Base-by-base conservation (phyloP, 1,284 basidiomycete genomes). In the Volvariella surrecta region DNA sequence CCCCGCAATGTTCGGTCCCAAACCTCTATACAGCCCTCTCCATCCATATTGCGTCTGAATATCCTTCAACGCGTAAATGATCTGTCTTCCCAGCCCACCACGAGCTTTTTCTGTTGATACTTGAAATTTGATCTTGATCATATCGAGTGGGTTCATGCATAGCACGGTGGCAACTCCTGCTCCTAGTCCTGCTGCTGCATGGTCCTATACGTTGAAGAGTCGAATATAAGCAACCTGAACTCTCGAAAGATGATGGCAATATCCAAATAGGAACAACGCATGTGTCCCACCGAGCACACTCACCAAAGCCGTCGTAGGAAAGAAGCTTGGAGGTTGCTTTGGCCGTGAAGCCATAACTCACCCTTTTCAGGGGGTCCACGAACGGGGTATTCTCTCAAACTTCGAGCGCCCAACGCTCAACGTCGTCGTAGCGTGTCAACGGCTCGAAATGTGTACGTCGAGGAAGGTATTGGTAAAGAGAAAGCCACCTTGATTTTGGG, bases 141-240 rank as follows among this genome's bases (percentile, higher is more conserved):
- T 77, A 65, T 99, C 96, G 32, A 99, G 75, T 3, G 96, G 96
- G 61, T 99, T 94, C 91, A 99, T 96, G 63, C 90, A 93, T 31
- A 98, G 71, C 39, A 94, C 94, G 19, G 93, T 89, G 50, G 87
- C 83, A 44, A 92, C 82, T 37, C 95, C 96, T 24, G 95, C 95
- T 37, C 89, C 88, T 46, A 99, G 79, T 44, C 96, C 95, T 37
- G 92, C 90, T 43, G 84, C 78, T 16, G 95, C 94, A 80, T 98
- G 93, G 63, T 98, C 94, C 78, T 88, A 50, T 9, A 39, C 32
- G 45, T 39, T 28, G 24, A 28, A 11, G 24, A 6, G 24, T 28
- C 11, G 6, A 28, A 28, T 6, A 28, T 28, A 28, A 28, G 11
- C 24, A 11, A 28, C 6, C 24, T 6, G 11, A 28, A 28, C 11